Percentiles rank a stretch among this genome's conserved stretches.
phyloP scores from a whole-genome alignment of 305 asterid species.

The Withania somnifera region DNA sequence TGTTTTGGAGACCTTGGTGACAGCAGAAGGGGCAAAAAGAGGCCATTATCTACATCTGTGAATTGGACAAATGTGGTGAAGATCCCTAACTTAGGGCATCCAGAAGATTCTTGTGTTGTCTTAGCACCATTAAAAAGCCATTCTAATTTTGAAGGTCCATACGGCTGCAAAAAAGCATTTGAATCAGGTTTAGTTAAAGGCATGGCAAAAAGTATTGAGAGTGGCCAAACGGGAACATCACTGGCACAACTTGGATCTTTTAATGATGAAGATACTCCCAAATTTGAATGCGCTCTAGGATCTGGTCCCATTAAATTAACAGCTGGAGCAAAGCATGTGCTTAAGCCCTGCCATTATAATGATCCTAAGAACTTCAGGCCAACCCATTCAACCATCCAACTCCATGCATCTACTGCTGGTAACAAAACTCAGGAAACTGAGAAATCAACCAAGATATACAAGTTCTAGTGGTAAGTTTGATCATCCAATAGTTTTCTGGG shows the following conservation, averaged over 20 bases:
- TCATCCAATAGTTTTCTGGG: not conserved
- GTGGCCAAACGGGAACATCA: conserved; percentile 11
- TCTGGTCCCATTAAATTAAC: conserved; percentile 31
- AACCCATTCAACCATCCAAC: conserved; percentile 18
- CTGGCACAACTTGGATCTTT: conserved; percentile 8
- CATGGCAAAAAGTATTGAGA: conserved; percentile 4
- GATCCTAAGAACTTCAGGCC: conserved; percentile 22
- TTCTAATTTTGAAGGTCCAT: conserved; percentile 11
- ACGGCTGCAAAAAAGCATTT: not conserved
- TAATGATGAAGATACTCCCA: conserved; percentile 6
- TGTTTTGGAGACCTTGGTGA: conserved; percentile 17
- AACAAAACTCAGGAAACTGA: conserved; percentile 20
- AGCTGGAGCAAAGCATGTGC: conserved; percentile 38
- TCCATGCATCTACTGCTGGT: conserved; percentile 9
- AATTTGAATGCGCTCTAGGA: conserved; percentile 12
- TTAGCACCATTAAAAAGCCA: conserved; percentile 8
- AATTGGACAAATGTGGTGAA: conserved; percentile 21
- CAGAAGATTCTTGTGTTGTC: conserved; percentile 16
- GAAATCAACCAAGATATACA: conserved; percentile 19
- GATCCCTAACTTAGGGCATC: conserved; percentile 25
- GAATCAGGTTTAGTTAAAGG: conserved; percentile 18
- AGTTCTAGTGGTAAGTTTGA: conserved; percentile 21
- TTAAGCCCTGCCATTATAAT: conserved; percentile 24
- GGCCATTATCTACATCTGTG: conserved; percentile 16
- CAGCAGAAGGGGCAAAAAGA: conserved; percentile 25